Percentiles rank a stretch among this genome's conserved stretches.
Conservation (phyloP, 2,329 filamentous ascomycete species). For the Talaromyces albobiverticillius region DNA sequence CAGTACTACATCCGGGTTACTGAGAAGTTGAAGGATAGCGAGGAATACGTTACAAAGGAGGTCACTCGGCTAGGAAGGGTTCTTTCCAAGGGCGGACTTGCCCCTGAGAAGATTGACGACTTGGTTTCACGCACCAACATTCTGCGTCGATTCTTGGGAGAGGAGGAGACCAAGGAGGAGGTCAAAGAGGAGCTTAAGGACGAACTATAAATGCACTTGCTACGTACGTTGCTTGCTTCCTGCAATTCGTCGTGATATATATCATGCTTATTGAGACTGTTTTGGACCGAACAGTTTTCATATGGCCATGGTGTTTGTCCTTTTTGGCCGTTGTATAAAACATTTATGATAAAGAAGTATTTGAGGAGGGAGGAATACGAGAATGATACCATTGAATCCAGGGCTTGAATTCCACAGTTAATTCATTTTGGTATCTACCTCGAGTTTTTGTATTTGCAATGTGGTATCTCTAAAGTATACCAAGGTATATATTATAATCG, state of each 20-base stretch:
- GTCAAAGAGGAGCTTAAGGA: slow-evolving; percentile 61
- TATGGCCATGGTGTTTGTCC: neutral
- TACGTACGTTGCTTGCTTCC: too few relatives aligned
- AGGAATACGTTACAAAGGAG: slow-evolving; percentile 82
- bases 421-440: neutral
- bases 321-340: neutral
- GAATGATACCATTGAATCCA: neutral
- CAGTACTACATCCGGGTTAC: slow-evolving; percentile 93
- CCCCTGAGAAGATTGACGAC: slow-evolving; percentile 84
- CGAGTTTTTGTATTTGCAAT: neutral
- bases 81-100: slow-evolving; percentile 80
- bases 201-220: slow-evolving; percentile 60
- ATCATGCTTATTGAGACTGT: slow-evolving; percentile 11
- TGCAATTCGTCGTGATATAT: slow-evolving; percentile 19
- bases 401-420: too few relatives aligned
- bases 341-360: neutral
- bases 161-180: slow-evolving; percentile 53
- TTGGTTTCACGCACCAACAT: slow-evolving; percentile 84
- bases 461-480: too few relatives aligned
- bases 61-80: slow-evolving; percentile 74
- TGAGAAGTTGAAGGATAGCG: slow-evolving; percentile 75
- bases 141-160: slow-evolving; percentile 69
- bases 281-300: neutral
- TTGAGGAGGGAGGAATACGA: neutral
- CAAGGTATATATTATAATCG: too few relatives aligned